Evolutionary conservation across 2,329 filamentous ascomycete species (phyloP).

Genomic region (Pyricularia pennisetigena): DNA sequence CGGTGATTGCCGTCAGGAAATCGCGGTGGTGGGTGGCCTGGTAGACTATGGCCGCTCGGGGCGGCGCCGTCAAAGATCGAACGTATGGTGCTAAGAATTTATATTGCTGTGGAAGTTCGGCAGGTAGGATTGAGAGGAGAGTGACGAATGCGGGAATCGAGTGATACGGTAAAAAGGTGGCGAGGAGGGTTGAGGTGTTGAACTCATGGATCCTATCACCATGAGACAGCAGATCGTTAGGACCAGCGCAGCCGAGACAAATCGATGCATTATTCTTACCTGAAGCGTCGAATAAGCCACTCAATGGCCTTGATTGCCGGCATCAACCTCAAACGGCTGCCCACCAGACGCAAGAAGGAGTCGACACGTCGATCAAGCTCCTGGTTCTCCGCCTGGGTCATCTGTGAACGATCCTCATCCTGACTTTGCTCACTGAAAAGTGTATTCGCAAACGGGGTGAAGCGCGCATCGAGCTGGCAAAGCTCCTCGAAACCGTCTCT

Average conservation of each 20-base stretch:
- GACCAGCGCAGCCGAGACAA: constrained; percentile 6
- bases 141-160: constrained; percentile 76
- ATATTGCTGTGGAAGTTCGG: constrained; percentile 63
- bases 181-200: constrained; percentile 68
- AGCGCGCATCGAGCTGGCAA: constrained; percentile 75
- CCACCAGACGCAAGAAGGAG: constrained; percentile 71
- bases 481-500: constrained; percentile 85
- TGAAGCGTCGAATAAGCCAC: constrained; percentile 87
- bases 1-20: constrained; percentile 69
- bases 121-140: constrained; percentile 75
- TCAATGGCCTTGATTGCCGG: constrained; percentile 87
- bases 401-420: constrained; percentile 73
- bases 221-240: constrained; percentile 5
- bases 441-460: constrained; percentile 61
- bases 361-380: constrained; percentile 71
- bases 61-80: constrained; percentile 63
- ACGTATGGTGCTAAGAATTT: constrained; percentile 83
- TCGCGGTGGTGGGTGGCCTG: constrained; percentile 68
- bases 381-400: constrained; percentile 72
- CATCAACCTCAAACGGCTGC: constrained; percentile 67
- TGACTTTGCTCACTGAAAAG: constrained; percentile 94
- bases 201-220: constrained; percentile 71
- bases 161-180: constrained; percentile 91
- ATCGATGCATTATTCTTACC: constrained; percentile 39
- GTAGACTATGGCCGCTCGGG: constrained; percentile 73